Percentiles rank a stretch among this genome's conserved stretches.
Evolutionary conservation across 176 grass and related monocot genomes (phyloP).

Genomic region (Hyparrhenia diplandra): DNA sequence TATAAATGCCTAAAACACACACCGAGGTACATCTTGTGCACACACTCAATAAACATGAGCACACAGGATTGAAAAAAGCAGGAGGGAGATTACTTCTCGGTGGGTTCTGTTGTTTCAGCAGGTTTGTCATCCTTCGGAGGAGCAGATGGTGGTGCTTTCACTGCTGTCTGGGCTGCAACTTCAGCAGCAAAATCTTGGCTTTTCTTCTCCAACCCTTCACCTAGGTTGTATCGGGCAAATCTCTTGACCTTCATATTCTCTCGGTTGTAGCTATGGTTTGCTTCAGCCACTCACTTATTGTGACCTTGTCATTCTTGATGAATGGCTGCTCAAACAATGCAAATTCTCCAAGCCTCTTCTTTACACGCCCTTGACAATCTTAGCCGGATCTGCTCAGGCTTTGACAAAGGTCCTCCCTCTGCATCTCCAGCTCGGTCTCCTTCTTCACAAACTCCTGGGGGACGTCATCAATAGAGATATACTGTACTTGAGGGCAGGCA

Average conservation of each 20-base stretch:
- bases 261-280: conserved; percentile 81
- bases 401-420: conserved; percentile 84
- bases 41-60: neutral
- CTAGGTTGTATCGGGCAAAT: conserved; percentile 90
- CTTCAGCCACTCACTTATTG: conserved; percentile 86
- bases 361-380: conserved; percentile 92
- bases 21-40: neutral
- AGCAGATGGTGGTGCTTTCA: conserved; percentile 33
- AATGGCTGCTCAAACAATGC: conserved; percentile 90
- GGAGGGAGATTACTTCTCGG: conserved; percentile 62
- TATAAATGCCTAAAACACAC: conserved; percentile 26
- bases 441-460: conserved; percentile 77
- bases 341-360: conserved; percentile 91
- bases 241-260: conserved; percentile 96
- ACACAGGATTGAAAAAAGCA: neutral
- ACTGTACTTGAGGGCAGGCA: conserved; percentile 89
- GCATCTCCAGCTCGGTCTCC: conserved; percentile 94
- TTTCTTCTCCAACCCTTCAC: conserved; percentile 96
- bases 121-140: conserved; percentile 49
- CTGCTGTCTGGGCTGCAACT: conserved; percentile 85
- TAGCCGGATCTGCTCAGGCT: conserved; percentile 87
- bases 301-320: conserved; percentile 94
- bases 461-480: conserved; percentile 77
- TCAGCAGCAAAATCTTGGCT: conserved; percentile 94
- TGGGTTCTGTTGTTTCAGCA: conserved; percentile 52